phyloP scores from a whole-genome alignment of 768 basidiomycete genomes.

The Hydnomerulius pinastri region DNA sequence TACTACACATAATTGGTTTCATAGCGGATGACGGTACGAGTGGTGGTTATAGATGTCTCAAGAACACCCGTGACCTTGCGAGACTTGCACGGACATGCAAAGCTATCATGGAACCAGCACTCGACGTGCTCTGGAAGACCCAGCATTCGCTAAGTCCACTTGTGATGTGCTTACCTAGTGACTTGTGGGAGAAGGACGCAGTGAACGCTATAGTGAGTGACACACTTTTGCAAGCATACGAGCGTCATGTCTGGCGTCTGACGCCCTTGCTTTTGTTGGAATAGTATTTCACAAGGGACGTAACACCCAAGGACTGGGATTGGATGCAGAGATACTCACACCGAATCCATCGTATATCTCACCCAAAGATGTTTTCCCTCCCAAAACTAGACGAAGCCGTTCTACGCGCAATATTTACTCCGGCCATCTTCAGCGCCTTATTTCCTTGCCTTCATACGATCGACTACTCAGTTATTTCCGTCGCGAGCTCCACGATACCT shows the following conservation, averaged over 20 bases:
- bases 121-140: conserved; percentile 32
- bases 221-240: background rate
- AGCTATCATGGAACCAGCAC: conserved; percentile 26
- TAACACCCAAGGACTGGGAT: conserved; percentile 23
- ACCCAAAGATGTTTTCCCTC: conserved; percentile 21
- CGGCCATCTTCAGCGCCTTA: conserved; percentile 19
- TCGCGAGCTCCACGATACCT: conserved; percentile 17
- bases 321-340: conserved; percentile 23
- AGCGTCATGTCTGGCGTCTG: background rate
- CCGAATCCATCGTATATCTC: conserved; percentile 24
- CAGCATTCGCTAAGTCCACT: conserved; percentile 32
- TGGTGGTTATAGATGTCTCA: conserved; percentile 16
- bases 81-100: conserved; percentile 32
- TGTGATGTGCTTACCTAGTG: conserved; percentile 28
- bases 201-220: conserved; percentile 25
- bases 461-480: conserved; percentile 30
- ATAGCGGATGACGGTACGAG: conserved; percentile 22
- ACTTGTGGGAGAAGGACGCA: conserved; percentile 23
- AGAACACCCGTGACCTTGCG: conserved; percentile 25
- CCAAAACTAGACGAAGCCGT: conserved; percentile 28
- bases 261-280: background rate
- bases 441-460: conserved; percentile 28
- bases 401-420: conserved; percentile 20
- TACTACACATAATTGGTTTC: conserved; percentile 23
- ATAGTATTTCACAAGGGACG: conserved; percentile 24